These are phyloP conservation scores for Nitzschia inconspicua DNA, from an alignment of 108 stramenopile species.

Conservation along the genomic window DNA sequence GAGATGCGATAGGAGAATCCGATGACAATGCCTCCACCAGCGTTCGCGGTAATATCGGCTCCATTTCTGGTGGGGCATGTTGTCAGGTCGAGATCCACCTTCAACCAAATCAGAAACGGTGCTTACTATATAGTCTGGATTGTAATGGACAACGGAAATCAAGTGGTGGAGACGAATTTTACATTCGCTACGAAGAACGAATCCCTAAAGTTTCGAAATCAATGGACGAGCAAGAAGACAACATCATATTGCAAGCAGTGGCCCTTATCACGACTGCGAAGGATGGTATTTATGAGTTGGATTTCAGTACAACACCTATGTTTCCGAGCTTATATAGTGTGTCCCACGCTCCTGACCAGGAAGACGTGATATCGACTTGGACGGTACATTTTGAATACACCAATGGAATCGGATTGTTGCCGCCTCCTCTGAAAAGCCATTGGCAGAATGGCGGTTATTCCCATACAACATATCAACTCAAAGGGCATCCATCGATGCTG, in stretches of 20 bases:
- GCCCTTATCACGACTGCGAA: constrained; percentile 5
- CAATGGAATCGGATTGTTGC: constrained; percentile 4
- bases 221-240: background rate
- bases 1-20: too few relatives aligned
- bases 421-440: constrained; percentile 15
- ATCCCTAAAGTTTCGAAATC: too few relatives aligned
- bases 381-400: constrained; percentile 32
- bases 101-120: background rate
- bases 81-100: constrained; percentile 7
- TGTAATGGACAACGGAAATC: constrained; percentile 1
- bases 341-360: background rate
- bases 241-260: constrained; percentile 8
- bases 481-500: background rate
- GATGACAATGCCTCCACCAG: too few relatives aligned
- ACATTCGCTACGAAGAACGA: constrained; percentile 19
- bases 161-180: constrained; percentile 24
- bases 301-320: constrained; percentile 22
- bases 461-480: constrained; percentile 3
- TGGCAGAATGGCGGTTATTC: constrained; percentile 24
- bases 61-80: too few relatives aligned
- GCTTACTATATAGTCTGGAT: constrained; percentile 1
- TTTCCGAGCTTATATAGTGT: background rate
- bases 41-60: too few relatives aligned
- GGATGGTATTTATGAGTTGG: constrained; percentile 18
- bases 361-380: background rate